Base-by-base conservation (phyloP, 202 grass and related monocot genomes). In the Musa balbisiana region DNA sequence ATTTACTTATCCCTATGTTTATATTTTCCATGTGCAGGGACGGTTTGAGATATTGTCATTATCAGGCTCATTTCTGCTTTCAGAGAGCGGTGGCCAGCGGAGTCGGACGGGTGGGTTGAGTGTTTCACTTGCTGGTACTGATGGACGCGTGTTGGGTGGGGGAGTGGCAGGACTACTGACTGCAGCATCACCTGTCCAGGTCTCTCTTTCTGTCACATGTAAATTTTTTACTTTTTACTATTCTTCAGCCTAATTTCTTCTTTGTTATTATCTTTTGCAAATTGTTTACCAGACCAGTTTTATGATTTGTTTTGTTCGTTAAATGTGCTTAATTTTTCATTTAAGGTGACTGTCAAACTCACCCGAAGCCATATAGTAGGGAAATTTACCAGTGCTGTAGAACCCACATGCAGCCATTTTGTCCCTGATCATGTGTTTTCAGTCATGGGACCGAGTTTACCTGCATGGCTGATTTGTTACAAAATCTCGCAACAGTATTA, bases 11-110 rank as follows among this genome's bases (percentile, higher is more conserved):
- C 33, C 33, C 33, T 43, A 43, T 43, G 5, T 0, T 64, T 55
- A 17, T 0, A 26, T 65, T 4, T 73, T 83, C 71, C 21, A 15
- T 62, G 50, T 58, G 27, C 75, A 98, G 91, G 94, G 94, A 17
- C 88, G 87, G 75, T 98, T 98, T 54, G 94, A 98, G 82, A 98
- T 98, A 78, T 69, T 98, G 55, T 94, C 91, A 4, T 84, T 98
- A 69, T 98, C 94, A 11, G 94, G 94, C 2, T 94, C 94, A 17
- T 92, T 89, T 82, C 72, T 98, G 59, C 83, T 88, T 26, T 86
- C 78, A 19, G 94, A 98, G 20, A 91, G 69, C 64, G 83, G 91
- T 73, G 86, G 83, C 11, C 93, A 97, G 62, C 87, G 85, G 74
- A 94, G 85, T 89, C 77, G 91, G 77, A 91, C 91, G 50, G 94